These are phyloP conservation scores for Blepharisma stoltei DNA, from an alignment of 73 alveolate species.

Conservation along the genomic window DNA sequence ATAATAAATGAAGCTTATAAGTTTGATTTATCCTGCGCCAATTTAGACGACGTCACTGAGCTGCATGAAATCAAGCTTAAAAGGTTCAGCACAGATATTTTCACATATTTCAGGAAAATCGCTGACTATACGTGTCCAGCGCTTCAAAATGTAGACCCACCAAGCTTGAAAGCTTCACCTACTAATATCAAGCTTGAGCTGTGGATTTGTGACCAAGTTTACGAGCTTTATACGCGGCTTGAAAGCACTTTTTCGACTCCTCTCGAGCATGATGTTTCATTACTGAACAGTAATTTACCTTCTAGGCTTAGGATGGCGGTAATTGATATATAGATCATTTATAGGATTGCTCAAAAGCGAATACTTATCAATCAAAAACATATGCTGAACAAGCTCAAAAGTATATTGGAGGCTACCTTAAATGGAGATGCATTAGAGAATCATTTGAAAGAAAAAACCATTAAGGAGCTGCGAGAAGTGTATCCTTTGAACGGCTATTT, in stretches of 20 bases:
- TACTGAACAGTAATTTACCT: neutral
- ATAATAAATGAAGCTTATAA: neutral
- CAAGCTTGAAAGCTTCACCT: neutral
- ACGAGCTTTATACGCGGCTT: neutral
- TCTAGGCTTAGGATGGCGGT: neutral
- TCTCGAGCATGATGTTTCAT: neutral
- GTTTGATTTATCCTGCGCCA: neutral
- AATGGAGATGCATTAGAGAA: neutral
- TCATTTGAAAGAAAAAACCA: neutral
- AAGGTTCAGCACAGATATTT: conserved; percentile 1
- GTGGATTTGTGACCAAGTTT: neutral
- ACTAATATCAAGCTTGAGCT: conserved; percentile 5
- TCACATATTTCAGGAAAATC: neutral
- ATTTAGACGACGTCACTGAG: neutral
- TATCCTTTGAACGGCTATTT: conserved; percentile 8
- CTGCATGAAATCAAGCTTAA: neutral
- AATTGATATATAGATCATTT: neutral
- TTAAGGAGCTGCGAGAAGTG: conserved; percentile 23
- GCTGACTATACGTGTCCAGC: neutral
- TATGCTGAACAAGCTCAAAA: neutral
- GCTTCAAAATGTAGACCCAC: neutral
- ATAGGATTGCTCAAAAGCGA: conserved; percentile 22
- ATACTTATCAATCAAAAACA: conserved; percentile 8
- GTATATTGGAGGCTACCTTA: neutral
- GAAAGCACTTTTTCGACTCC: neutral